These are phyloP conservation scores for Lactarius akahatsu DNA, from an alignment of 768 basidiomycete species.

Conservation along the genomic window DNA sequence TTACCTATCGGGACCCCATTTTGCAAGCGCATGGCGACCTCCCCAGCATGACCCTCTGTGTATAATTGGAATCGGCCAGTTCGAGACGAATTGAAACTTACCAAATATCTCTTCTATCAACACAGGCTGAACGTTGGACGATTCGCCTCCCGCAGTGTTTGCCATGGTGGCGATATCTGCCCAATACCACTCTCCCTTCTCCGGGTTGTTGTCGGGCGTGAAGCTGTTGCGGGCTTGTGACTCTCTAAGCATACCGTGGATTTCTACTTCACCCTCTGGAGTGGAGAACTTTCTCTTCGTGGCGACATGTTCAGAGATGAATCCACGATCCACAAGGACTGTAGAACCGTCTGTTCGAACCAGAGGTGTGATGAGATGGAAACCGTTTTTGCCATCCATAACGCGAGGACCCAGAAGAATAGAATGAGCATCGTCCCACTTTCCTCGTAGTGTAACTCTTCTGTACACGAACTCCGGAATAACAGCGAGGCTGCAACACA, in stretches of 20 bases:
- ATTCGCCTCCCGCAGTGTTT: constrained; percentile 68
- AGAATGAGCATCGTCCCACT: constrained; percentile 73
- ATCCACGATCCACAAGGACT: constrained; percentile 90
- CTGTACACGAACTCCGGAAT: constrained; percentile 90
- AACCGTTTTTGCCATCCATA: constrained; percentile 85
- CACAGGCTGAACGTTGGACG: constrained; percentile 77
- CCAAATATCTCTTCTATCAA: constrained; percentile 91
- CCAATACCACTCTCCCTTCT: constrained; percentile 89
- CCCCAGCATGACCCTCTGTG: constrained; percentile 82
- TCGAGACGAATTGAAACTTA: constrained; percentile 39
- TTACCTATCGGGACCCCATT: constrained; percentile 87
- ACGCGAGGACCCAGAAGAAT: constrained; percentile 85
- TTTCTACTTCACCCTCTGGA: constrained; percentile 59
- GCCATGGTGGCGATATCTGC: constrained; percentile 81
- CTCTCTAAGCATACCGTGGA: constrained; percentile 85
- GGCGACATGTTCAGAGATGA: constrained; percentile 63
- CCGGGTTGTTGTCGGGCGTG: constrained; percentile 85
- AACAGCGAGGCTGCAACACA: constrained; percentile 53
- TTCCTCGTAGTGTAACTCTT: constrained; percentile 75
- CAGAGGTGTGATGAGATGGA: constrained; percentile 85
- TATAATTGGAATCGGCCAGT: constrained; percentile 9
- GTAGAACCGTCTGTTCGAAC: constrained; percentile 77
- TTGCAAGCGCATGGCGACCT: constrained; percentile 54
- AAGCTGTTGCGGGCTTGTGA: constrained; percentile 73
- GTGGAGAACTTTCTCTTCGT: constrained; percentile 37